These are phyloP conservation scores for Pyrenochaeta sp. DNA, from an alignment of 2,329 filamentous ascomycete species.

Conservation along the genomic window DNA sequence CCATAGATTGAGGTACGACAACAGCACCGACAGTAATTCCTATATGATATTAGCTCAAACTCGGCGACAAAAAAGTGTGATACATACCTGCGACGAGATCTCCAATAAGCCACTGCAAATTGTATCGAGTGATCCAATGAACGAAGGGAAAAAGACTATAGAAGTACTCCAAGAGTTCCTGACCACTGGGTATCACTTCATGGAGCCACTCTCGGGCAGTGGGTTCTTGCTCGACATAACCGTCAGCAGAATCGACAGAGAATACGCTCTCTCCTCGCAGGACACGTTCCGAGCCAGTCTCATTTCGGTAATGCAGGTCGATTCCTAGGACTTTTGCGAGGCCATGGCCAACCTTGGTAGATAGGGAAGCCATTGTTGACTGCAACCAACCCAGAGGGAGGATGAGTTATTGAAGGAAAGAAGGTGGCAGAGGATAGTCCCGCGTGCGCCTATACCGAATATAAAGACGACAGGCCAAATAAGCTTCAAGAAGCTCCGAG, in stretches of 20 bases:
- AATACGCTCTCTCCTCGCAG: conserved; percentile 81
- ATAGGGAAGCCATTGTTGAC: conserved; percentile 35
- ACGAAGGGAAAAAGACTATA: conserved; percentile 83
- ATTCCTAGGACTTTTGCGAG: conserved; percentile 84
- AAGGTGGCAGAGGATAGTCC: conserved; percentile 13
- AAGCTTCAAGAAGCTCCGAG: conserved; percentile 33
- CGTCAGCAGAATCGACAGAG: conserved; percentile 75
- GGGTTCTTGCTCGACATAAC: conserved; percentile 83
- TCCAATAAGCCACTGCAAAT: conserved; percentile 84
- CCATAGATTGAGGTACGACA: conserved; percentile 94
- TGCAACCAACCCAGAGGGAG: conserved; percentile 1
- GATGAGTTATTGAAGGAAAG: conserved; percentile 4
- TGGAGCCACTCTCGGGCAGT: conserved; percentile 75
- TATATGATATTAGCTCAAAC: conserved; percentile 37
- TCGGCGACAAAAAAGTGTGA: neutral
- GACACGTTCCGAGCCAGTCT: conserved; percentile 65
- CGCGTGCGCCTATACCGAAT: conserved; percentile 18
- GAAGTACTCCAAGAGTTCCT: conserved; percentile 67
- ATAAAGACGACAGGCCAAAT: conserved; percentile 27
- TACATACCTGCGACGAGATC: conserved; percentile 84
- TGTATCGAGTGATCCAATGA: conserved; percentile 89
- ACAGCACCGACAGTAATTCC: conserved; percentile 76
- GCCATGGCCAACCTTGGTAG: conserved; percentile 70
- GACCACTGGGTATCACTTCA: conserved; percentile 66
- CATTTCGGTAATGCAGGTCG: conserved; percentile 75